Base-by-base conservation (phyloP, 176 grass and related monocot genomes). In the Canna indica region DNA sequence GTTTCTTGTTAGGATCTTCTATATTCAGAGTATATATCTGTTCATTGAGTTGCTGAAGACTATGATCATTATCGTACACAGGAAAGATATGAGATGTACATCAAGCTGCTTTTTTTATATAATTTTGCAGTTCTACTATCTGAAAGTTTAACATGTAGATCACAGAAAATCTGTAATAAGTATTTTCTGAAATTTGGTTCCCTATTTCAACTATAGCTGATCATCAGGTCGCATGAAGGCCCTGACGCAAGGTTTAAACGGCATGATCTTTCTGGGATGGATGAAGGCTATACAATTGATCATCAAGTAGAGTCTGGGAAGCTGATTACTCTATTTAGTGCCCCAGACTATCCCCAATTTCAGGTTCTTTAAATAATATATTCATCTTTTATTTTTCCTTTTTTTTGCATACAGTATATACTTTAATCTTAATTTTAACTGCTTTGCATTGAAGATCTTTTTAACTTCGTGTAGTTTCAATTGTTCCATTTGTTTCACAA, bases 201-300 rank as follows among this genome's bases (percentile, higher is more conserved):
- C 36, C 74, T 84, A 81, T 47, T 64, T 79, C 73, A 82, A 87
- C 83, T 64, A 54, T 90, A 99, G 94, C 80, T 99, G 83, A 99
- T 99, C 73, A 93, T 93, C 86, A 99, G 94, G 70, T 99, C 94
- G 59, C 94, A 99, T 82, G 94, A 99, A 85, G 94, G 94, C 53
- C 94, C 94, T 28, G 94, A 99, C 53, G 94, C 94, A 60, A 93
- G 94, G 75, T 84, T 87, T 44, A 99, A 99, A 54, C 78, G 89
- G 4, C 33, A 82, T 47, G 82, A 99, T 73, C 86, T 99, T 33
- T 77, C 77, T 53, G 94, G 80, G 79, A 99, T 99, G 94, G 82
- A 93, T n/a, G 83, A 76, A 69, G 94, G 94, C 27, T 99, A 99
- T 75, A 99, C 94, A 71, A 85, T 92, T 14, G 94, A 99, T 69